These are phyloP conservation scores for Neurospora sp. DNA, from an alignment of 495 filamentous ascomycete genomes.

Conservation along the genomic window DNA sequence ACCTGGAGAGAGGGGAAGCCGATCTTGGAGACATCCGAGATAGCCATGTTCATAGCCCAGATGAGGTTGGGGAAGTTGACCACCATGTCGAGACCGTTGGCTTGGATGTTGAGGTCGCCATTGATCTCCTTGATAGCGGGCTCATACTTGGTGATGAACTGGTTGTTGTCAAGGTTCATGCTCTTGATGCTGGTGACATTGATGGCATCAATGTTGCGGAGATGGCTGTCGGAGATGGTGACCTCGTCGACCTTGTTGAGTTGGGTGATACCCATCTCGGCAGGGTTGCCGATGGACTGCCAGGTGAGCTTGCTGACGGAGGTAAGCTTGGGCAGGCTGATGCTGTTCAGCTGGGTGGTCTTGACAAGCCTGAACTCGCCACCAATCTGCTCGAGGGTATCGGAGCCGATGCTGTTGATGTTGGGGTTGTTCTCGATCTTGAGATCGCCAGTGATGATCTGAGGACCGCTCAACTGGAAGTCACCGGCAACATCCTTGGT, in stretches of 20 bases:
- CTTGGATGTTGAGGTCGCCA: slow-evolving; percentile 52
- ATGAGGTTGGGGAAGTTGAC: slow-evolving; percentile 66
- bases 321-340: slow-evolving; percentile 54
- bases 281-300: slow-evolving; percentile 52
- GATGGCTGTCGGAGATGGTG: slow-evolving; percentile 71
- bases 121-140: slow-evolving; percentile 62
- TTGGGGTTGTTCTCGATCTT: slow-evolving; percentile 43
- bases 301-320: slow-evolving; percentile 57
- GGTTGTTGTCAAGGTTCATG: slow-evolving; percentile 79
- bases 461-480: slow-evolving; percentile 47
- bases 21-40: slow-evolving; percentile 71
- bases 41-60: slow-evolving; percentile 73
- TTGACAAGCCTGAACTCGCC: slow-evolving; percentile 56
- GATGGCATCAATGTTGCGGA: slow-evolving; percentile 67
- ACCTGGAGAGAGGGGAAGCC: slow-evolving; percentile 64
- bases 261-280: slow-evolving; percentile 45
- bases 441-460: slow-evolving; percentile 60
- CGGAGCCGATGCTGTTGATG: slow-evolving; percentile 40
- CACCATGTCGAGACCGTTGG: slow-evolving; percentile 48
- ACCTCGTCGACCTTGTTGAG: slow-evolving; percentile 55
- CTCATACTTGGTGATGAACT: slow-evolving; percentile 54
- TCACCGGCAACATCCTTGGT: slow-evolving; percentile 37
- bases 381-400: slow-evolving; percentile 37
- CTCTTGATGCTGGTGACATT: slow-evolving; percentile 51
- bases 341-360: slow-evolving; percentile 52